Evolutionary conservation across 495 filamentous ascomycete genomes (phyloP).

Genomic region (Lasiosphaeris hirsuta): DNA sequence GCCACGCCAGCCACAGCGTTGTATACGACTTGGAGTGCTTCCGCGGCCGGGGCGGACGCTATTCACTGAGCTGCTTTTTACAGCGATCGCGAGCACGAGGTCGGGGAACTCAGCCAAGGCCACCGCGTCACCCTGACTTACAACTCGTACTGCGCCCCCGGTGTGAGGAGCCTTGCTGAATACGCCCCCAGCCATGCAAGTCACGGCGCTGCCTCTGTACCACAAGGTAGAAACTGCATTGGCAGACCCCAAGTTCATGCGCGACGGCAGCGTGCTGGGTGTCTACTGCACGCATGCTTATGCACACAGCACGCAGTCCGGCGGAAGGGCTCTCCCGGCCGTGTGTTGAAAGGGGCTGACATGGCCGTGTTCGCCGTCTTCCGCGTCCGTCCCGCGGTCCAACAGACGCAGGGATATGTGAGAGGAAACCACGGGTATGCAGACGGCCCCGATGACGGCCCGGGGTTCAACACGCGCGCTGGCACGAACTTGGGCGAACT

Average conservation of each 20-base stretch:
- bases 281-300: conserved; percentile 17
- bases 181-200: not conserved
- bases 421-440: no score
- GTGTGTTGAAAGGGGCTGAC: conserved; percentile 19
- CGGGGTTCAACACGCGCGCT: no score
- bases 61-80: conserved; percentile 62
- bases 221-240: not conserved
- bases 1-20: conserved; percentile 31
- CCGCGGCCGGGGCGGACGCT: conserved; percentile 2
- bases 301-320: conserved; percentile 5
- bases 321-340: conserved; percentile 1
- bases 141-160: conserved; percentile 44
- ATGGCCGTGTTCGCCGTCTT: conserved; percentile 18
- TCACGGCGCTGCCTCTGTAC: conserved; percentile 6
- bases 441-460: no score
- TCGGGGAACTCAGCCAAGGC: conserved; percentile 47
- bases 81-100: conserved; percentile 59
- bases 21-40: conserved; percentile 45
- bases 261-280: conserved; percentile 13
- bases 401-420: no score
- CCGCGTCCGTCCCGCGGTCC: not conserved
- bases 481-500: no score
- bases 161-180: not conserved
- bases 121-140: conserved; percentile 58
- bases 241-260: no score